phyloP scores from a whole-genome alignment of 2,329 filamentous ascomycete species.

The Tolypocladium endophyticum region DNA sequence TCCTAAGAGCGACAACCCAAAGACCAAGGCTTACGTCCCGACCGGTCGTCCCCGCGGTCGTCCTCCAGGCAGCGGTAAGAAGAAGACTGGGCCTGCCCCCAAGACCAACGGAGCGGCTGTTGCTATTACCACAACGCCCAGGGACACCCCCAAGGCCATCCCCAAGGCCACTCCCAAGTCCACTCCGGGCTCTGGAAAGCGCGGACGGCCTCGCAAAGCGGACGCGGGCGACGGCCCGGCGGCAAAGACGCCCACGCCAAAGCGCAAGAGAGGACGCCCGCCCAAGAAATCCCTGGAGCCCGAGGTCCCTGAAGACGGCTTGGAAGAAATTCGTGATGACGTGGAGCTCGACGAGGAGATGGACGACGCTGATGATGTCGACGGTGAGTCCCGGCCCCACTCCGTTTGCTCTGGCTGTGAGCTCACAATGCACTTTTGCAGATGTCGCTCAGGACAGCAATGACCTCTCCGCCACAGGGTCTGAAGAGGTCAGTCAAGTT shows the following conservation, averaged over 20 bases:
- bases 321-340: constrained; percentile 8
- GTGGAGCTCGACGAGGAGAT: constrained; percentile 5
- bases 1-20: constrained; percentile 24
- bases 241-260: constrained; percentile 5
- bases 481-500: constrained; percentile 16
- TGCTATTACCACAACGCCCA: background rate
- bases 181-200: constrained; percentile 9
- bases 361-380: background rate
- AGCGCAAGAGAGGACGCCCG: background rate
- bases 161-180: background rate
- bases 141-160: too few species aligned
- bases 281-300: background rate
- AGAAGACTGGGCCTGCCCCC: constrained; percentile 5
- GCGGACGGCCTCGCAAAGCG: constrained; percentile 20
- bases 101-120: background rate
- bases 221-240: constrained; percentile 6
- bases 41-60: constrained; percentile 37
- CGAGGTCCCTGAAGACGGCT: constrained; percentile 15
- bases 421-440: background rate
- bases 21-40: constrained; percentile 21
- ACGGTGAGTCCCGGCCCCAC: background rate
- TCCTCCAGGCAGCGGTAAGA: constrained; percentile 29
- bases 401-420: background rate
- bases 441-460: background rate
- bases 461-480: constrained; percentile 1